Evolutionary conservation across 495 filamentous ascomycete genomes (phyloP).

Genomic region (Xeromyces bisporus): DNA sequence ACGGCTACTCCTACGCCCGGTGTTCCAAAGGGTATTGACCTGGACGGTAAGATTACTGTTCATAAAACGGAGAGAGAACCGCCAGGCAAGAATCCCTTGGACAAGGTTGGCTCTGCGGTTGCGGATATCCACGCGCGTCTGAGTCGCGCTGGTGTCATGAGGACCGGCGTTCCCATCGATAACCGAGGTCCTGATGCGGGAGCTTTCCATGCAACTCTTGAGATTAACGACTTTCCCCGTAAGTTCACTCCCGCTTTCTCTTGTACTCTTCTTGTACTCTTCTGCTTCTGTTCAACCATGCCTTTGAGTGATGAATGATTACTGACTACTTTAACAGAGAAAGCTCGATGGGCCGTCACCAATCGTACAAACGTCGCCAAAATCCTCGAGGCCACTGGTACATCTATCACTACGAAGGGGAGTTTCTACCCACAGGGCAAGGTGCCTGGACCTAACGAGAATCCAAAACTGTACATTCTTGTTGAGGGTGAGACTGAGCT

Average conservation of each 20-base stretch:
- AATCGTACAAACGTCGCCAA: constrained; percentile 98
- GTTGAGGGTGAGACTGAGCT: constrained; percentile 95
- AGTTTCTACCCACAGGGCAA: constrained; percentile 74
- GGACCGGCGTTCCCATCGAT: constrained; percentile 88
- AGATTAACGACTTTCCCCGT: constrained; percentile 98
- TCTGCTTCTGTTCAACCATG: no score
- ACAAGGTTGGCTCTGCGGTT: constrained; percentile 70
- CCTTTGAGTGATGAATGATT: neutral
- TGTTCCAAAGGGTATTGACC: constrained; percentile 46
- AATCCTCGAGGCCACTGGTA: constrained; percentile 87
- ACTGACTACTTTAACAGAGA: constrained; percentile 39
- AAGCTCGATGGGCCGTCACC: constrained; percentile 96
- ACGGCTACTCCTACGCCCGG: constrained; percentile 28
- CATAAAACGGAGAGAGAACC: constrained; percentile 51
- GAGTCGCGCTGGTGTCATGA: constrained; percentile 68
- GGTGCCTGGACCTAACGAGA: constrained; percentile 50
- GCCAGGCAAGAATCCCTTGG: constrained; percentile 51
- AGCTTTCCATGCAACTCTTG: constrained; percentile 89
- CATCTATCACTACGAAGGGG: constrained; percentile 94
- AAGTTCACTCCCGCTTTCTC: constrained; percentile 17
- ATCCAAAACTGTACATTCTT: constrained; percentile 88
- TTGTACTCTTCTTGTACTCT: neutral
- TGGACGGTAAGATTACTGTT: constrained; percentile 63
- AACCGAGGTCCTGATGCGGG: constrained; percentile 97
- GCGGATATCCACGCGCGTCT: constrained; percentile 75